phyloP scores from a whole-genome alignment of 1,139 yeast genomes.

The Wickerhamomyces sp. region DNA sequence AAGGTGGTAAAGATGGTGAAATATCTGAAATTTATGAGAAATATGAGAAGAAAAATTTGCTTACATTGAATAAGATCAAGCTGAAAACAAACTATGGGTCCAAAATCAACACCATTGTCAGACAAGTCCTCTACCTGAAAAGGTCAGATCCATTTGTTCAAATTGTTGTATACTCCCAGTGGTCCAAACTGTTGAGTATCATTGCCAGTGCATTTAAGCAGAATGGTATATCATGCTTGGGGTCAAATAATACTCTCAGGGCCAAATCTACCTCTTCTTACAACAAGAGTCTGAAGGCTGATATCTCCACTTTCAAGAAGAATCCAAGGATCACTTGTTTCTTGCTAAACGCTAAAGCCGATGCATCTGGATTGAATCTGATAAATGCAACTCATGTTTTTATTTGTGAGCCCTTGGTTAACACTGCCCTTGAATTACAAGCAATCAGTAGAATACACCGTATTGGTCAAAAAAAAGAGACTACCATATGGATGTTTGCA shows the following conservation, averaged over 20 bases:
- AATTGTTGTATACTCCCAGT: slow-evolving; percentile 82
- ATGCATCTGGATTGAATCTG: slow-evolving; percentile 85
- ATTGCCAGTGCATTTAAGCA: slow-evolving; percentile 62
- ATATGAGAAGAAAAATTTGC: slow-evolving; percentile 35
- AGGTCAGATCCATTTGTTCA: slow-evolving; percentile 60
- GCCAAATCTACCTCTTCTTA: slow-evolving; percentile 2
- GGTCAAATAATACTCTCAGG: slow-evolving; percentile 12
- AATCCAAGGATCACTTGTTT: slow-evolving; percentile 73
- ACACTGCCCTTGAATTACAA: slow-evolving; percentile 80
- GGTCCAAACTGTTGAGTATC: slow-evolving; percentile 69
- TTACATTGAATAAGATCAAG: slow-evolving; percentile 42
- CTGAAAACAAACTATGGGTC: slow-evolving; percentile 63
- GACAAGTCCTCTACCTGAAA: slow-evolving; percentile 62
- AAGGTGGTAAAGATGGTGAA: slow-evolving; percentile 19
- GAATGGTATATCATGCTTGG: slow-evolving; percentile 49
- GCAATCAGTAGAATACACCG: slow-evolving; percentile 90
- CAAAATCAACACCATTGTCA: slow-evolving; percentile 77
- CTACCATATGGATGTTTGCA: slow-evolving; percentile 90
- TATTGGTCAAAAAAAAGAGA: slow-evolving; percentile 77
- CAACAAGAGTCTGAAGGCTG: slow-evolving; percentile 29
- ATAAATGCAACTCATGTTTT: slow-evolving; percentile 90
- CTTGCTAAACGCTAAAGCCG: slow-evolving; percentile 75
- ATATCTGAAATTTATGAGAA: slow-evolving; percentile 46
- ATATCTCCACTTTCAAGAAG: slow-evolving; percentile 61
- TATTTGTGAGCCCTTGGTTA: slow-evolving; percentile 87